Percentiles rank a stretch among this genome's conserved stretches.
These are phyloP conservation scores for Onygenales sp. DNA, from an alignment of 2,329 filamentous ascomycete genomes.

Conservation along the genomic window DNA sequence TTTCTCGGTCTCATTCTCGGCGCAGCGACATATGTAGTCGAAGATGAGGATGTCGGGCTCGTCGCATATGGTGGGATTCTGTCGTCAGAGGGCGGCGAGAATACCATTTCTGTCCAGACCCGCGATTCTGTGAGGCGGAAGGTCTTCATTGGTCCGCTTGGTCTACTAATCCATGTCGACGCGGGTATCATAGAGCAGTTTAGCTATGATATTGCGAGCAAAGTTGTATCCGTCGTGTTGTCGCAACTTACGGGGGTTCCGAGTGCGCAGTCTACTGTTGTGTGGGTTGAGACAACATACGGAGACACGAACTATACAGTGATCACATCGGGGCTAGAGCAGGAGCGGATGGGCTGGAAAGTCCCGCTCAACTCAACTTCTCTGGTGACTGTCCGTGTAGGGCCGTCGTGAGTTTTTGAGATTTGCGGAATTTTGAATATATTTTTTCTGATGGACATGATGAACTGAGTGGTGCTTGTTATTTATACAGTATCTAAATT, in stretches of 20 bases:
- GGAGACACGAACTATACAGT: no score
- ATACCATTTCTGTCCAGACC: constrained; percentile 28
- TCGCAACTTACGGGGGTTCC: not conserved
- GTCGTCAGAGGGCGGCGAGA: constrained; percentile 10
- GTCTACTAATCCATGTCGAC: constrained; percentile 33
- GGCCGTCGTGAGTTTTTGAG: no score
- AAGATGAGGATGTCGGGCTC: constrained; percentile 38
- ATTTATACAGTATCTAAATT: no score
- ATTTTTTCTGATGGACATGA: no score
- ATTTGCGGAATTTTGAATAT: no score
- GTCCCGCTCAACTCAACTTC: no score
- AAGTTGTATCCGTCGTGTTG: not conserved
- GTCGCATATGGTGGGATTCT: constrained; percentile 42
- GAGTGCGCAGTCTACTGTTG: not conserved
- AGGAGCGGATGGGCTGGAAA: no score
- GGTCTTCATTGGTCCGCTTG: constrained; percentile 41
- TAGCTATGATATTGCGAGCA: constrained; percentile 17
- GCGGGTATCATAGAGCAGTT: constrained; percentile 36
- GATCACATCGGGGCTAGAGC: no score
- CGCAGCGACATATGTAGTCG: constrained; percentile 41
- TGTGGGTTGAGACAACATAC: not conserved
- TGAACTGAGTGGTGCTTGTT: no score
- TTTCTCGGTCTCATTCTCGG: constrained; percentile 45
- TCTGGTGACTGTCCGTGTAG: no score
- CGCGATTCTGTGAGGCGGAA: constrained; percentile 40